Evolutionary conservation across 345 rosid species (phyloP).

Genomic region (Schrenkiella parvula): DNA sequence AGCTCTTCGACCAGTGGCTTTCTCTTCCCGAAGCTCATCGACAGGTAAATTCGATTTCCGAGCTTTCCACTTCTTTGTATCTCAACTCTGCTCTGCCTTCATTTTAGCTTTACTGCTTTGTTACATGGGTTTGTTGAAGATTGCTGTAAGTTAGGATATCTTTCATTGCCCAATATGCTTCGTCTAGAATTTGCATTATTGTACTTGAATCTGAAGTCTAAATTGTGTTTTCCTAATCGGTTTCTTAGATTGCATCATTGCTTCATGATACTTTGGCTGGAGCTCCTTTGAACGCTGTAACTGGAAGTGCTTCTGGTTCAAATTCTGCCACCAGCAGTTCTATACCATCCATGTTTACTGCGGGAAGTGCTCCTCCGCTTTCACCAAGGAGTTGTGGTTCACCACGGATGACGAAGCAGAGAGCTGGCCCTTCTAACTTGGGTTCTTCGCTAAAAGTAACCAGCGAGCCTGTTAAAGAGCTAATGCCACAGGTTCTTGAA

Average conservation of each 20-base stretch:
- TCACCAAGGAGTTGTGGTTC: conserved; percentile 95
- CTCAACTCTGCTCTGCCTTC: neutral
- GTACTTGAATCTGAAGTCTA: conserved; percentile 4
- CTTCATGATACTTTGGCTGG: conserved; percentile 82
- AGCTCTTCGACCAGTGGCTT: conserved; percentile 92
- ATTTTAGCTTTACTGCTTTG: neutral
- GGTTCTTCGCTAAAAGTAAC: conserved; percentile 83
- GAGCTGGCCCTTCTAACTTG: conserved; percentile 75
- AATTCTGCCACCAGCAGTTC: conserved; percentile 49
- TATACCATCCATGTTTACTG: conserved; percentile 92
- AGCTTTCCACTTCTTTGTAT: neutral
- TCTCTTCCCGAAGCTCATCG: conserved; percentile 79
- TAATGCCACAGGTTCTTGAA: conserved; percentile 82
- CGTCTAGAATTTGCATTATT: neutral
- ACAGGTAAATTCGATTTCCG: conserved; percentile 42
- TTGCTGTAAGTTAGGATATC: neutral
- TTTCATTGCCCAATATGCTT: neutral
- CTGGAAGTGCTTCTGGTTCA: conserved; percentile 57
- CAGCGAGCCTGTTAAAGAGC: conserved; percentile 73
- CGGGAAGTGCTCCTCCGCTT: conserved; percentile 96
- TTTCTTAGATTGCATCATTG: conserved; percentile 60
- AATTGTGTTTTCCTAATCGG: conserved; percentile 1
- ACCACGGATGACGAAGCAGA: conserved; percentile 71
- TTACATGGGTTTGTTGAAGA: neutral
- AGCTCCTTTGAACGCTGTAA: conserved; percentile 53